Evolutionary conservation across 108 stramenopile genomes (phyloP).

Genomic region (Nannochloropsis oceanica): DNA sequence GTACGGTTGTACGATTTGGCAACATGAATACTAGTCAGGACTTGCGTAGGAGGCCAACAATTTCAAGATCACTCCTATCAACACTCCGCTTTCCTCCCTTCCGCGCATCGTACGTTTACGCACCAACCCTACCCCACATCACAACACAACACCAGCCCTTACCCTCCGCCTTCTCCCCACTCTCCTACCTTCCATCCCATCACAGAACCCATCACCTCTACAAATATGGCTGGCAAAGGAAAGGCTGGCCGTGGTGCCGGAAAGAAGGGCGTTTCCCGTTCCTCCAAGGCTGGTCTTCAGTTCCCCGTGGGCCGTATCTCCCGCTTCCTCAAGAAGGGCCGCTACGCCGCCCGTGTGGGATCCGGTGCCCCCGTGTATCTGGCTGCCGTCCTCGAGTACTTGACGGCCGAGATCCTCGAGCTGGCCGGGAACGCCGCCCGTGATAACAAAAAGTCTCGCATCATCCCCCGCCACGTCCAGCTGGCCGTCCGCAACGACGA

Average conservation of each 20-base stretch:
- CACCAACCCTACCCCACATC: neutral
- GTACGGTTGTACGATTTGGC: too few relatives aligned
- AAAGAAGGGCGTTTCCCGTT: conserved; percentile 2
- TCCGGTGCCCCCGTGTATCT: conserved; percentile 76
- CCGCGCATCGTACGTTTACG: neutral
- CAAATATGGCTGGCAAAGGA: conserved; percentile 9
- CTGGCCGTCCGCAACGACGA: conserved; percentile 43
- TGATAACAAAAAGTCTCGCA: conserved; percentile 40
- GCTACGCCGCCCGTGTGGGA: conserved; percentile 77
- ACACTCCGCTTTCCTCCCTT: neutral
- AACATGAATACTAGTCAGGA: too few relatives aligned
- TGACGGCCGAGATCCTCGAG: conserved; percentile 40
- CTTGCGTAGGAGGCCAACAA: too few relatives aligned
- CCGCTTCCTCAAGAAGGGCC: conserved; percentile 84
- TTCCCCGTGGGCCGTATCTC: conserved; percentile 94
- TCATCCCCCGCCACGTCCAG: conserved; percentile 41
- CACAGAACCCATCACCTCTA: neutral
- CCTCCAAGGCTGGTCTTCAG: conserved; percentile 86
- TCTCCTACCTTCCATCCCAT: neutral
- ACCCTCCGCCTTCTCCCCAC: neutral
- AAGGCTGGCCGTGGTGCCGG: neutral
- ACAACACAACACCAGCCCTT: neutral
- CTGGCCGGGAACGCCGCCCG: conserved; percentile 43
- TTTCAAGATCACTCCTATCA: too few relatives aligned
- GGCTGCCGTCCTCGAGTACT: conserved; percentile 79